phyloP scores from a whole-genome alignment of 345 rosid species.

The Cardamine occulta region DNA sequence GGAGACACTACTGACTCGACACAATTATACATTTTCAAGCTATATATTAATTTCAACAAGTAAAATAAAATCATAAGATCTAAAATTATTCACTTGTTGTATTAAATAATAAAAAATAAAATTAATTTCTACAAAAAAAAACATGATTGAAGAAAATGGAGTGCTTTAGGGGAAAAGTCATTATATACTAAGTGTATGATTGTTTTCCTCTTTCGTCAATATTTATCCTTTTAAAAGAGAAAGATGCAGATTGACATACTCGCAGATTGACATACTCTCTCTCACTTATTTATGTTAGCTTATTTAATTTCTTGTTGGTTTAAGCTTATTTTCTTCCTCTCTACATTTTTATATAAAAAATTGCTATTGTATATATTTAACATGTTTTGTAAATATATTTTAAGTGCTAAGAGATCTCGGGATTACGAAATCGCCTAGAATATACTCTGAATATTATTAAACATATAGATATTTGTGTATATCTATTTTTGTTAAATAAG shows the following conservation, averaged over 20 bases:
- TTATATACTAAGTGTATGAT: constrained; percentile 36
- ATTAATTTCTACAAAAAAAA: neutral
- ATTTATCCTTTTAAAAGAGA: constrained; percentile 12
- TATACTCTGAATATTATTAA: no score
- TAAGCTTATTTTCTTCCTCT: constrained; percentile 2
- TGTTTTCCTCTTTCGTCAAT: constrained; percentile 37
- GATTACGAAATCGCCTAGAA: no score
- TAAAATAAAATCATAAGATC: neutral
- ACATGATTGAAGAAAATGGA: constrained; percentile 23
- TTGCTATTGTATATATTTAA: neutral
- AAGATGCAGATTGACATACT: constrained; percentile 3
- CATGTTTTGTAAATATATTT: neutral
- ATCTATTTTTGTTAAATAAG: no score
- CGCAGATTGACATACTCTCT: neutral
- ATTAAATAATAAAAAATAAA: neutral
- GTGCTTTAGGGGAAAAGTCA: constrained; percentile 30
- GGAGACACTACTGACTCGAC: constrained; percentile 2
- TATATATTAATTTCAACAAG: neutral
- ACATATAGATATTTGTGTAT: no score
- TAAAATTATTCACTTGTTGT: neutral
- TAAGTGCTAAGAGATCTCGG: no score
- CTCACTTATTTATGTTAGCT: constrained; percentile 24
- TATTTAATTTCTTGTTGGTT: neutral
- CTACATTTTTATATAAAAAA: neutral
- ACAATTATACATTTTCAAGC: neutral